Conservation (phyloP, 129 eudicot genomes). For the Chrysanthemum lavandulifolium region DNA sequence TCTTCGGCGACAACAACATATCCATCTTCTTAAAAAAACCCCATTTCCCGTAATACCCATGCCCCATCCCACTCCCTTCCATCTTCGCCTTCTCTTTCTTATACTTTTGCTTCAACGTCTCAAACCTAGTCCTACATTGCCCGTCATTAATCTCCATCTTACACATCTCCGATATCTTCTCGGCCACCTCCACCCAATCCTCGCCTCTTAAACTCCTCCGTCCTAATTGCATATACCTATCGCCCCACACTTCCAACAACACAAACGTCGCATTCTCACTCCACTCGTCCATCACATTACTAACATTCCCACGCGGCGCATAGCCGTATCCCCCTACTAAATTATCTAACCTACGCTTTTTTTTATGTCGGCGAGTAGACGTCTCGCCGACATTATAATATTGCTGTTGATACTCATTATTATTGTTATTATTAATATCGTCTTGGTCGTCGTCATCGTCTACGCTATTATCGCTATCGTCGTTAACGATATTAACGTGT, state of each 20-base stretch:
- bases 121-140: slow-evolving; percentile 69
- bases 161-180: slow-evolving; percentile 64
- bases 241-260: slow-evolving; percentile 86
- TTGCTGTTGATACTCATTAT: slow-evolving; percentile 34
- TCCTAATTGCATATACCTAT: slow-evolving; percentile 68
- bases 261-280: slow-evolving; percentile 60
- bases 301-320: slow-evolving; percentile 34
- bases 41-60: slow-evolving; percentile 50
- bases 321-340: slow-evolving; percentile 48
- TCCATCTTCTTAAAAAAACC: slow-evolving; percentile 85
- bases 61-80: slow-evolving; percentile 51
- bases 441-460: slow-evolving; percentile 24
- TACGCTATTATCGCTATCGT: no score
- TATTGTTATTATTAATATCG: not conserved
- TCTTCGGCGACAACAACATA: slow-evolving; percentile 51
- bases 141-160: slow-evolving; percentile 51
- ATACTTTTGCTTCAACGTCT: slow-evolving; percentile 73
- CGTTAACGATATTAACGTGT: no score
- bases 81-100: slow-evolving; percentile 72
- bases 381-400: slow-evolving; percentile 36
- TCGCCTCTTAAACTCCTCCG: slow-evolving; percentile 75
- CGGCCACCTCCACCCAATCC: slow-evolving; percentile 87
- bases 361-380: slow-evolving; percentile 48
- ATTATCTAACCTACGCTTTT: slow-evolving; percentile 58
- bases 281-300: slow-evolving; percentile 40